Evolutionary conservation across 805 yeast species (phyloP).

Genomic region (Candida takata): DNA sequence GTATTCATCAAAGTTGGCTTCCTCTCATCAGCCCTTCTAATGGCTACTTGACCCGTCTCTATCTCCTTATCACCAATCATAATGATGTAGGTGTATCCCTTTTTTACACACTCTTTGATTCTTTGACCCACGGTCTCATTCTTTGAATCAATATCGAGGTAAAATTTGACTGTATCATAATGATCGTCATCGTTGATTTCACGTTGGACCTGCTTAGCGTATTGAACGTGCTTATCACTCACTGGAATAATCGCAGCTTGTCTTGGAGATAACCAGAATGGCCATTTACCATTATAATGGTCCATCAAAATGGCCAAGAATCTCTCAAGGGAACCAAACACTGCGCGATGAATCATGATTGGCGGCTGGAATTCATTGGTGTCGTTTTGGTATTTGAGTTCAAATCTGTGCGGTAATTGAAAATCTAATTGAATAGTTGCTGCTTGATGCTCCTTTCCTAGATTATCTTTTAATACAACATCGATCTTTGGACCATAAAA

Average conservation of each 20-base stretch:
- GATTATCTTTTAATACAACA: constrained; percentile 71
- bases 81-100: constrained; percentile 74
- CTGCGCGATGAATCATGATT: constrained; percentile 94
- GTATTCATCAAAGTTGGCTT: constrained; percentile 35
- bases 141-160: constrained; percentile 70
- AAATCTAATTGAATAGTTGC: constrained; percentile 95
- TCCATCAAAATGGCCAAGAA: constrained; percentile 87
- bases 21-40: constrained; percentile 51
- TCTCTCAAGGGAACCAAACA: constrained; percentile 90
- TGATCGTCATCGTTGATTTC: constrained; percentile 41
- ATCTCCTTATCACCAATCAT: constrained; percentile 85
- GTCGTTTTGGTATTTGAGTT: constrained; percentile 56
- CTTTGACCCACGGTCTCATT: constrained; percentile 74
- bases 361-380: constrained; percentile 56
- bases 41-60: constrained; percentile 47
- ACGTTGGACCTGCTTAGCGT: constrained; percentile 43
- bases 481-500: constrained; percentile 96
- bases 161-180: constrained; percentile 45
- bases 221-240: constrained; percentile 49
- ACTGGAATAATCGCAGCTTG: constrained; percentile 85
- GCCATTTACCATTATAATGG: constrained; percentile 91
- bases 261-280: constrained; percentile 92
- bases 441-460: constrained; percentile 79
- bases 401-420: constrained; percentile 83
- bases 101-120: constrained; percentile 67